Evolutionary conservation across 2,329 filamentous ascomycete genomes (phyloP).

Genomic region (Helicocarpus griseus): DNA sequence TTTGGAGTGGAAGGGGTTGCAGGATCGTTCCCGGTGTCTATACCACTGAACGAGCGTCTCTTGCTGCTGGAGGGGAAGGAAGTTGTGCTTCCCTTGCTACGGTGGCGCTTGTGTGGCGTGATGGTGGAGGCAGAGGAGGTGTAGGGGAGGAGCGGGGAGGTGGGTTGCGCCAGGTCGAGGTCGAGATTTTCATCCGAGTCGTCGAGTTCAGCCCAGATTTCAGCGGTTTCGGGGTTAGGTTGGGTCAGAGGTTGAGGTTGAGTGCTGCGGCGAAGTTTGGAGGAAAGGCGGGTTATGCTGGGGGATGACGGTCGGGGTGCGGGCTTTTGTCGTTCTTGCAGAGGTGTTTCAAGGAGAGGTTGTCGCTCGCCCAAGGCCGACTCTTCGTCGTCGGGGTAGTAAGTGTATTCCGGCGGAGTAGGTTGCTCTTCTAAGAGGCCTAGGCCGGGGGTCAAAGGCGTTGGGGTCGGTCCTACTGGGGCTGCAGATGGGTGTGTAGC

Average conservation of each 20-base stretch:
- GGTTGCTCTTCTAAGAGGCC: conserved; percentile 58
- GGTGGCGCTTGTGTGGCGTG: conserved; percentile 1
- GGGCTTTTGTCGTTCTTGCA: conserved; percentile 13
- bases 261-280: conserved; percentile 38
- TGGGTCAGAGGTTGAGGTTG: conserved; percentile 46
- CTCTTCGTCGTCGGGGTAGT: conserved; percentile 28
- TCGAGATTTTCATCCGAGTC: conserved; percentile 48
- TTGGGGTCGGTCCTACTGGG: conserved; percentile 46
- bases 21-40: background rate
- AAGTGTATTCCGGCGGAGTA: conserved; percentile 17
- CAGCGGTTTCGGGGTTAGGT: conserved; percentile 56
- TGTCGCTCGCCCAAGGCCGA: conserved; percentile 31
- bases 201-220: conserved; percentile 83
- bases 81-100: conserved; percentile 6
- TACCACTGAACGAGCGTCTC: background rate
- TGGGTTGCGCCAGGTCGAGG: conserved; percentile 4
- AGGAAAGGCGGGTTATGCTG: conserved; percentile 22
- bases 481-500: conserved; percentile 24
- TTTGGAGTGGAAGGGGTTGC: background rate
- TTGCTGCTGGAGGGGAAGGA: background rate
- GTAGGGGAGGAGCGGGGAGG: background rate
- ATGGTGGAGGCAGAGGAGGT: background rate
- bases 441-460: conserved; percentile 69
- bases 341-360: conserved; percentile 25
- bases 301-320: conserved; percentile 24